phyloP scores from a whole-genome alignment of 257 asterid species.

The Lithospermum erythrorhizon region DNA sequence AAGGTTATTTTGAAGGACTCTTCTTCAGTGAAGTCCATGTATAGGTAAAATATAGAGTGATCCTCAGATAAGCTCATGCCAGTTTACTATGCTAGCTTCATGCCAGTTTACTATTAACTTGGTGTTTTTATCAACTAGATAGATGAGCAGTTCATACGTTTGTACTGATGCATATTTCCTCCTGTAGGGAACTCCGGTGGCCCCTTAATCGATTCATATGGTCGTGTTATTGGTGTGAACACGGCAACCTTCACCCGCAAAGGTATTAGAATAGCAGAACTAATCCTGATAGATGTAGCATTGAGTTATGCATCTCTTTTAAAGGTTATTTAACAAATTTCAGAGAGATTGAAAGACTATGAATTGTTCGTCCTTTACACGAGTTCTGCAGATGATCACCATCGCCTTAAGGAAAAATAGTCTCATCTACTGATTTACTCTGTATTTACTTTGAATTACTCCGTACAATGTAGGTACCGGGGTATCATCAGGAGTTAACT shows the following conservation, averaged over 20 bases:
- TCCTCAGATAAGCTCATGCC: not conserved
- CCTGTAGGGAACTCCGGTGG: constrained; percentile 85
- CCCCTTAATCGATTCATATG: constrained; percentile 65
- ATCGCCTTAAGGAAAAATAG: not conserved
- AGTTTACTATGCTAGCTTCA: not conserved
- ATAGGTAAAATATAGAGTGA: too few species aligned
- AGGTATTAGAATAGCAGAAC: constrained; percentile 26
- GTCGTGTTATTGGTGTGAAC: constrained; percentile 80
- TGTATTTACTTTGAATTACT: constrained; percentile 2
- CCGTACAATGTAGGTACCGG: constrained; percentile 65
- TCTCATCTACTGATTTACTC: not conserved
- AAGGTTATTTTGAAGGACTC: too few species aligned
- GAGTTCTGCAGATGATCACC: not conserved
- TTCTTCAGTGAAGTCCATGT: not conserved
- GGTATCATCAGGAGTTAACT: constrained; percentile 79
- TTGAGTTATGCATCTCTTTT: too few species aligned
- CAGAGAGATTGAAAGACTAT: not conserved
- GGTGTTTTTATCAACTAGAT: not conserved
- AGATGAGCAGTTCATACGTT: not conserved
- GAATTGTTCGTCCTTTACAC: not conserved
- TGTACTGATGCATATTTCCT: constrained; percentile 4
- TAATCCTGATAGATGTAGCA: too few species aligned
- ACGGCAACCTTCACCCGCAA: constrained; percentile 86
- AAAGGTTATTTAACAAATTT: too few species aligned
- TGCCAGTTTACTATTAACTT: not conserved